These are phyloP conservation scores for Leccinellum rugosiceps DNA, from an alignment of 768 basidiomycete species.

Conservation along the genomic window DNA sequence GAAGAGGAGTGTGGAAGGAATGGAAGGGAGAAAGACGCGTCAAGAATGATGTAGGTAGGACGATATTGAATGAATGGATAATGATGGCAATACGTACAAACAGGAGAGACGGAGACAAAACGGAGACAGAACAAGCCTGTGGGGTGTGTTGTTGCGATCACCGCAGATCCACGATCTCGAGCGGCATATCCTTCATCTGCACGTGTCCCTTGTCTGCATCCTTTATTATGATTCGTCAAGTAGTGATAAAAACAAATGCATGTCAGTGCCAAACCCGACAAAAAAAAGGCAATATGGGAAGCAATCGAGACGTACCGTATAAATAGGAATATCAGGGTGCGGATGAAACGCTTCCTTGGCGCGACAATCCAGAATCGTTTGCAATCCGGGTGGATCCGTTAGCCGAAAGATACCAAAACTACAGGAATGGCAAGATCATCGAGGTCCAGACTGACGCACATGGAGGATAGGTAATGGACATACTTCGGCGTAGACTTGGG, in stretches of 20 bases:
- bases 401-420: slow-evolving; percentile 86
- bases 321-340: slow-evolving; percentile 79
- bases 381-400: slow-evolving; percentile 82
- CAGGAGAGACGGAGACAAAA: neutral
- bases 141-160: slow-evolving; percentile 1
- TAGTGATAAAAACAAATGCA: neutral
- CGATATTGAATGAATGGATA: neutral
- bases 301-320: slow-evolving; percentile 61
- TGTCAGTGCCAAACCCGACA: neutral
- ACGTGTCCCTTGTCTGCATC: slow-evolving; percentile 88
- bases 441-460: neutral
- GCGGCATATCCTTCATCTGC: slow-evolving; percentile 62
- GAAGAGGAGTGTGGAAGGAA: neutral
- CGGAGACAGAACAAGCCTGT: no score
- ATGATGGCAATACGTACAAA: neutral
- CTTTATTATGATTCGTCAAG: slow-evolving; percentile 31
- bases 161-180: slow-evolving; percentile 87
- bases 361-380: slow-evolving; percentile 64
- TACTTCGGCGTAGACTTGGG: slow-evolving; percentile 76
- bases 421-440: neutral
- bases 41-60: neutral
- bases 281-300: neutral
- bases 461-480: slow-evolving; percentile 19
- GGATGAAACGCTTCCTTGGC: slow-evolving; percentile 82
- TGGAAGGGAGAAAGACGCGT: neutral